Evolutionary conservation across 768 basidiomycete species (phyloP).

Genomic region (Gymnopilus junonius): DNA sequence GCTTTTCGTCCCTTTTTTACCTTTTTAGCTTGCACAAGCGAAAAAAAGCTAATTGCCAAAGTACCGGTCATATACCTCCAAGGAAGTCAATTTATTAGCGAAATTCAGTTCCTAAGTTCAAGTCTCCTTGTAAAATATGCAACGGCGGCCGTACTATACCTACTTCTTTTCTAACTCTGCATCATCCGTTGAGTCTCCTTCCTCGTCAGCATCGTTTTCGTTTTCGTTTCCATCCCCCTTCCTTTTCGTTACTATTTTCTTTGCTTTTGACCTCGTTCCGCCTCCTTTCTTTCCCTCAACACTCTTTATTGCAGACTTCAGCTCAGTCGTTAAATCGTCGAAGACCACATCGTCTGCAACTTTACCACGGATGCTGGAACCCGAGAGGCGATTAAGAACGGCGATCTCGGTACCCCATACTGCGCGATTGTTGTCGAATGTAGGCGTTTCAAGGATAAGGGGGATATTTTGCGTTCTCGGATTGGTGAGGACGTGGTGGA

Average conservation of each 20-base stretch:
- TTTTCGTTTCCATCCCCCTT: constrained; percentile 16
- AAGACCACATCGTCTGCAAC: neutral
- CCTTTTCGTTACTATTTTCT: constrained; percentile 14
- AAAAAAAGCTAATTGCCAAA: no score
- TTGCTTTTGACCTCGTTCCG: neutral
- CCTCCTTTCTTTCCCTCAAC: constrained; percentile 13
- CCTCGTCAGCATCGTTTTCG: constrained; percentile 17
- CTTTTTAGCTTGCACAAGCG: no score
- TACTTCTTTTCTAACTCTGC: neutral
- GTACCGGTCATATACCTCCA: no score
- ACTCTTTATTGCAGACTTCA: constrained; percentile 21
- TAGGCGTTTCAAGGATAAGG: constrained; percentile 83
- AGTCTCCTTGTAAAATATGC: neutral
- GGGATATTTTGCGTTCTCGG: constrained; percentile 70
- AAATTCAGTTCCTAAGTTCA: no score
- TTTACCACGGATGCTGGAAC: neutral
- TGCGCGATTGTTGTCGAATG: constrained; percentile 58
- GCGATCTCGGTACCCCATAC: constrained; percentile 79
- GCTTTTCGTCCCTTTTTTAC: no score
- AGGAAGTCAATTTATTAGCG: no score
- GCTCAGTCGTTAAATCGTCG: constrained; percentile 11
- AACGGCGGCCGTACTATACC: neutral
- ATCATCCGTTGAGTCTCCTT: constrained; percentile 16
- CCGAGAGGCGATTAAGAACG: constrained; percentile 53
- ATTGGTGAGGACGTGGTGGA: constrained; percentile 71